phyloP scores from a whole-genome alignment of 352 stramenopile species.

The Phytophthora cactorum region DNA sequence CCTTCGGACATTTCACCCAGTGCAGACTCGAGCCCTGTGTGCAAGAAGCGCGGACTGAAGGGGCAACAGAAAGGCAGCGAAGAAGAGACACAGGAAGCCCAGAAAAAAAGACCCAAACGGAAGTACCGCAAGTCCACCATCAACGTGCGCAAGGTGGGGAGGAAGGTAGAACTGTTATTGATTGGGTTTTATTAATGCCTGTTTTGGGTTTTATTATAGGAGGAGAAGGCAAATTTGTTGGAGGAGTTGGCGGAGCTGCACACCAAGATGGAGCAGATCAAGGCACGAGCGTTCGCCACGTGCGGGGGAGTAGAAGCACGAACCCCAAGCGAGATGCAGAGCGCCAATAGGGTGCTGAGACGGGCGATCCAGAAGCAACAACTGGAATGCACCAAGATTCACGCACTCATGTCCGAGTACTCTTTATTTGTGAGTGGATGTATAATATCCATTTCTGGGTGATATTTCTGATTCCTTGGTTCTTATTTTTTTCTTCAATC shows the following conservation, averaged over 20 bases:
- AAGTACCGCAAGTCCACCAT: slow-evolving; percentile 44
- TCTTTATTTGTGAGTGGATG: slow-evolving; percentile 36
- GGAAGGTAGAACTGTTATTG: background rate
- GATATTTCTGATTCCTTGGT: background rate
- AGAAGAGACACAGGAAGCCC: background rate
- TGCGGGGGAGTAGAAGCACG: slow-evolving; percentile 18
- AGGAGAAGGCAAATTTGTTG: slow-evolving; percentile 44
- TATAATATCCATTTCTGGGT: background rate
- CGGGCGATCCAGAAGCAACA: slow-evolving; percentile 37
- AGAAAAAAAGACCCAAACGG: slow-evolving; percentile 32
- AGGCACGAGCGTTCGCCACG: slow-evolving; percentile 24
- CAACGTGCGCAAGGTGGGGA: slow-evolving; percentile 33
- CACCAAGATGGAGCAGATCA: slow-evolving; percentile 35
- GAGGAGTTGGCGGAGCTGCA: slow-evolving; percentile 37
- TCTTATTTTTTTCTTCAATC: slow-evolving; percentile 2
- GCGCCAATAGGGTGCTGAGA: slow-evolving; percentile 35
- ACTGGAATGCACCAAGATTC: slow-evolving; percentile 33
- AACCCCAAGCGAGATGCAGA: slow-evolving; percentile 34
- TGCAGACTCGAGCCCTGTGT: slow-evolving; percentile 4
- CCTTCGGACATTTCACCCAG: slow-evolving; percentile 2
- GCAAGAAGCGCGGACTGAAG: slow-evolving; percentile 17
- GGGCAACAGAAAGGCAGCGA: background rate
- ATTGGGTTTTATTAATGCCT: slow-evolving; percentile 13
- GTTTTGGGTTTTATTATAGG: slow-evolving; percentile 18
- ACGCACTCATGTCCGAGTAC: slow-evolving; percentile 45